These are phyloP conservation scores for Pulveroboletus sp. DNA, from an alignment of 768 basidiomycete genomes.

Conservation along the genomic window DNA sequence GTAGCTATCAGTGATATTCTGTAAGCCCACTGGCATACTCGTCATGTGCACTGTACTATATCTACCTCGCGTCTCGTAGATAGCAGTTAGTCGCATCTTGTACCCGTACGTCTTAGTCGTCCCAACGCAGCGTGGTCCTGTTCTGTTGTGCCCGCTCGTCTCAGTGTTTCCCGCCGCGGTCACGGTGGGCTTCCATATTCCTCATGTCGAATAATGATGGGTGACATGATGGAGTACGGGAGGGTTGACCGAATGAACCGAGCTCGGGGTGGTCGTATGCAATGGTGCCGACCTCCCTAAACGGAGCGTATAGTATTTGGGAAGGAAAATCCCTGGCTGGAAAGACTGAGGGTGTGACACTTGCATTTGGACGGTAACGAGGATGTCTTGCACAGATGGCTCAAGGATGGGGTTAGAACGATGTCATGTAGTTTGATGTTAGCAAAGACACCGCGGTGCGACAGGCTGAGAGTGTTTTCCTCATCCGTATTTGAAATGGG, in stretches of 20 bases:
- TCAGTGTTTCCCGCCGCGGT: too few species aligned
- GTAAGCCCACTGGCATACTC: too few species aligned
- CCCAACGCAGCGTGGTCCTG: too few species aligned
- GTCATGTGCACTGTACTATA: too few species aligned
- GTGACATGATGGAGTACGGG: neutral
- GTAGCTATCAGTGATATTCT: too few species aligned
- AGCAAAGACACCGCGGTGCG: slow-evolving; percentile 8
- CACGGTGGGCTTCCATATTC: too few species aligned
- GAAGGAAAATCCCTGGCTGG: neutral
- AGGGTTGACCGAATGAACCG: neutral
- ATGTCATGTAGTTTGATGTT: neutral
- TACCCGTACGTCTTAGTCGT: too few species aligned
- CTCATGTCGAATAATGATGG: slow-evolving; percentile 15
- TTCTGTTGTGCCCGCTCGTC: too few species aligned
- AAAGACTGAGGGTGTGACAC: neutral
- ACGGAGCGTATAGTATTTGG: slow-evolving; percentile 6
- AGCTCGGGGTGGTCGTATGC: slow-evolving; percentile 3
- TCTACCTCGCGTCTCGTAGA: too few species aligned
- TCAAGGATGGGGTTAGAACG: slow-evolving; percentile 15
- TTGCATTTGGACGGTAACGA: slow-evolving; percentile 8
- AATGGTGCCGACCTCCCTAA: slow-evolving; percentile 8
- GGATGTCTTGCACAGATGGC: slow-evolving; percentile 4
- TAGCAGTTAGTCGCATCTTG: too few species aligned
- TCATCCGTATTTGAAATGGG: neutral
- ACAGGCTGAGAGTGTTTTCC: too few species aligned